These are phyloP conservation scores for Dothideomycetes sp. DNA, from an alignment of 2,329 filamentous ascomycete genomes.

Conservation along the genomic window DNA sequence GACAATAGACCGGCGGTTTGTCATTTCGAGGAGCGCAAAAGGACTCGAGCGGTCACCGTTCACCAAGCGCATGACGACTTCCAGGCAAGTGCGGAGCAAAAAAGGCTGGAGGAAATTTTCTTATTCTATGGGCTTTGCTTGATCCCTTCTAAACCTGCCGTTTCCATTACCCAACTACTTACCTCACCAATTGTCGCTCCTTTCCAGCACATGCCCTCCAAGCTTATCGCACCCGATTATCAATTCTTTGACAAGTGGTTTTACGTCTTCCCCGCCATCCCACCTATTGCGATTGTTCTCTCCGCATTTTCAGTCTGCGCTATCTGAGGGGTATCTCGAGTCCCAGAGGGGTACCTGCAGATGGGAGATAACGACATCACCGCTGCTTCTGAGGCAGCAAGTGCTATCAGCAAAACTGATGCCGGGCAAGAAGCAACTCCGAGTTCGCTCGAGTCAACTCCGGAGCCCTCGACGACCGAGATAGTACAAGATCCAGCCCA, in stretches of 20 bases:
- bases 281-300: constrained; percentile 12
- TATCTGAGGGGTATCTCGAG: constrained; percentile 13
- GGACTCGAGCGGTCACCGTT: constrained; percentile 11
- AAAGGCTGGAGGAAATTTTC: constrained; percentile 7
- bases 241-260: constrained; percentile 16
- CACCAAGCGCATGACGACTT: constrained; percentile 9
- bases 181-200: constrained; percentile 35
- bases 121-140: constrained; percentile 15
- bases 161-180: constrained; percentile 42
- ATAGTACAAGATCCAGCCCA: constrained; percentile 33
- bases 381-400: constrained; percentile 30
- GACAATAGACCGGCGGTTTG: constrained; percentile 9
- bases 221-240: constrained; percentile 13
- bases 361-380: constrained; percentile 38
- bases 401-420: constrained; percentile 36
- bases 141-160: constrained; percentile 15
- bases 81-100: constrained; percentile 10
- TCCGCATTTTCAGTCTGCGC: constrained; percentile 9
- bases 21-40: constrained; percentile 9
- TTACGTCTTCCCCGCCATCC: constrained; percentile 11
- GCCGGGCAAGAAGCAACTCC: constrained; percentile 36
- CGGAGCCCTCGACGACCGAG: constrained; percentile 35
- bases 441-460: constrained; percentile 40
- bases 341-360: constrained; percentile 35
- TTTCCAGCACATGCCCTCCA: constrained; percentile 11